A percentile compares a stretch with the other conserved stretches of the same genome.
Evolutionary conservation across 352 stramenopile species (phyloP).

Genomic region (Pseudoperonospora humuli): DNA sequence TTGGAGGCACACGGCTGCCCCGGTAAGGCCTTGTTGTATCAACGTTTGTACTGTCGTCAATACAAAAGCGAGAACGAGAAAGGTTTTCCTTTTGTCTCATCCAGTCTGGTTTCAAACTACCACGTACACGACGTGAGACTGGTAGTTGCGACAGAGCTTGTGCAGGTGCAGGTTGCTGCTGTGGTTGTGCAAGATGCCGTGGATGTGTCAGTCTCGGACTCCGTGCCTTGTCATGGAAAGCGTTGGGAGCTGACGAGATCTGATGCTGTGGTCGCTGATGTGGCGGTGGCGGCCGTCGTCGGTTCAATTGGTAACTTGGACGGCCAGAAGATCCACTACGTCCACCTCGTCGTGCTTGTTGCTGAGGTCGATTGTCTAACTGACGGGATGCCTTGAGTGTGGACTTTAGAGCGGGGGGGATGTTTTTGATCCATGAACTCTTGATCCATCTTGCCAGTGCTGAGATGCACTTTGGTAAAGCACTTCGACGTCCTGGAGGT

Average conservation of each 20-base stretch:
- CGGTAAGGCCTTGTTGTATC: slow-evolving; percentile 47
- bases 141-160: slow-evolving; percentile 1
- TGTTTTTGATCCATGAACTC: slow-evolving; percentile 49
- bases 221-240: slow-evolving; percentile 18
- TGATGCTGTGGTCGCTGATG: slow-evolving; percentile 14
- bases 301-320: slow-evolving; percentile 12
- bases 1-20: slow-evolving; percentile 17
- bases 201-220: slow-evolving; percentile 16
- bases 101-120: slow-evolving; percentile 64
- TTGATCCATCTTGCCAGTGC: slow-evolving; percentile 70
- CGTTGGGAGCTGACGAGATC: not conserved
- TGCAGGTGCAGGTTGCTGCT: slow-evolving; percentile 4
- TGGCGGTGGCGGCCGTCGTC: slow-evolving; percentile 15
- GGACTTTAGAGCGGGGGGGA: slow-evolving; percentile 19
- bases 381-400: slow-evolving; percentile 6
- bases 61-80: slow-evolving; percentile 53
- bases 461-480: slow-evolving; percentile 35
- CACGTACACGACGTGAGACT: slow-evolving; percentile 14
- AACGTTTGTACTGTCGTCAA: slow-evolving; percentile 38
- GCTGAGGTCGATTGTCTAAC: slow-evolving; percentile 17
- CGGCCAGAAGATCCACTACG: slow-evolving; percentile 15
- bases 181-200: slow-evolving; percentile 1
- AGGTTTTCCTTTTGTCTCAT: slow-evolving; percentile 57
- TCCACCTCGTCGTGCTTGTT: slow-evolving; percentile 24
- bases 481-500: slow-evolving; percentile 23